Base-by-base conservation (phyloP, 768 basidiomycete genomes). In the Auricularia cornea region DNA sequence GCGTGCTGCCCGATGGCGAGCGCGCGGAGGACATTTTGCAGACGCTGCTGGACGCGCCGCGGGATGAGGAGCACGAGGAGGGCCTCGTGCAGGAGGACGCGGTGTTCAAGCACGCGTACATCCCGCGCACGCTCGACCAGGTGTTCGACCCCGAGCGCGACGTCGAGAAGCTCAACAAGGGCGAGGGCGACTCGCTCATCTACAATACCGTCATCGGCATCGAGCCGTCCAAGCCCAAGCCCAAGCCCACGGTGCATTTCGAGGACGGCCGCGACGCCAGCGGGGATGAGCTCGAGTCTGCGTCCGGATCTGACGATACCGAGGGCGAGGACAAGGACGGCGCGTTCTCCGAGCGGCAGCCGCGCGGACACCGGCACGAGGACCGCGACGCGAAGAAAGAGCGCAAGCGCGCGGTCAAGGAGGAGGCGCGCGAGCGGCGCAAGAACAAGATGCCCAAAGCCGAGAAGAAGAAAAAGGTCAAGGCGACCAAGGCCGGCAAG, bases 131-230 rank as follows among this genome's bases (percentile, higher is more conserved):
- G 28, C 77, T 99, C 59, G 91, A 92, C 66, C 94, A 98, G 70
- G 88, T 99, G 8, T 92, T 88, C 71, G 94, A 98, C 72, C 93
- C 95, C 1, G 97, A 99, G 72, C 82, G 95, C 31, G 96, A 98
- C 70, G 87, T 93, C 12, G 92, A 86, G 38, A 81, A 83, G 23
- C 77, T 95, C 51, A 80, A 80, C 20, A 76, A 83, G 3, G 94
- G 94, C 6, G 85, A 89, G 59, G 86, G 87, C 14, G 75, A 78
- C 61, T 81, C 80, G 31, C 80, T 97, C 41, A 97, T 98, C 62
- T 99, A 98, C 70, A 86, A 88, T 29, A 85, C 90, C 65, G 85
- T 92, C 0, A 92, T 95, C 60, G 93, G 93, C 12, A 76, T 98
- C 28, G 77, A 79, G 26, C 72, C 78, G 16, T 63, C 72, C 63